A percentile compares a stretch with the other conserved stretches of the same genome.
phyloP scores from a whole-genome alignment of 75 land plant species.

The Isoetes taiwanensis region DNA sequence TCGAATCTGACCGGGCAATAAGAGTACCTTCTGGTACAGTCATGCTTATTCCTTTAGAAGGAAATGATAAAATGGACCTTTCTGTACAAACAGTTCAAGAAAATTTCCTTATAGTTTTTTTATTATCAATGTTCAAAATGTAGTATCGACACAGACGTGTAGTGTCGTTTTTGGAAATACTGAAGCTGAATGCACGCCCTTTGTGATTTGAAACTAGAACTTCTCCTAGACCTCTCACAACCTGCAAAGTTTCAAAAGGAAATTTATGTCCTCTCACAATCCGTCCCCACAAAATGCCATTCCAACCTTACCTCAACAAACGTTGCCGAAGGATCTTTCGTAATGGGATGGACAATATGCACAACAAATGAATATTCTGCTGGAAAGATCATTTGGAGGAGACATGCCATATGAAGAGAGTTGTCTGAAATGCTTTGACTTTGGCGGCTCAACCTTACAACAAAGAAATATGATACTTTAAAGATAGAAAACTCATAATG shows the following conservation, averaged over 20 bases:
- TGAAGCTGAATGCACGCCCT: conserved; percentile 12
- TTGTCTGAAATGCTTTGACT: conserved; percentile 3
- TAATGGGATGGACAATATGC: conserved; percentile 15
- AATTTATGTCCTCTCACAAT: too few relatives aligned
- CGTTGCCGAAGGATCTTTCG: conserved; percentile 8
- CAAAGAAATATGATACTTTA: background rate
- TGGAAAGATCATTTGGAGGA: conserved; percentile 10
- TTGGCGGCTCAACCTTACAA: conserved; percentile 10
- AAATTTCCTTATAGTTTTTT: background rate
- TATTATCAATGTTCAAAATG: background rate
- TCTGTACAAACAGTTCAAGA: background rate
- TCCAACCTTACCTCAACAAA: conserved; percentile 5
- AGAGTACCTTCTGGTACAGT: background rate
- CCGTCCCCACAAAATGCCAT: too few relatives aligned
- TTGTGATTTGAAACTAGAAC: conserved; percentile 10
- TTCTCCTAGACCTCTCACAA: conserved; percentile 14
- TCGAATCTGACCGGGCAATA: conserved; percentile 14
- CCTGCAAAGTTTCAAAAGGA: background rate
- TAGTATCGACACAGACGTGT: background rate
- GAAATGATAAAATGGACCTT: background rate
- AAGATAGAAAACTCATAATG: too few relatives aligned
- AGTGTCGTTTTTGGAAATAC: background rate
- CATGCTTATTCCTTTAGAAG: conserved; percentile 4
- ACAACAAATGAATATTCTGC: conserved; percentile 15
- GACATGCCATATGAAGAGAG: conserved; percentile 6